Evolutionary conservation across 257 asterid genomes (phyloP).

Genomic region (Nicotiana otophora): DNA sequence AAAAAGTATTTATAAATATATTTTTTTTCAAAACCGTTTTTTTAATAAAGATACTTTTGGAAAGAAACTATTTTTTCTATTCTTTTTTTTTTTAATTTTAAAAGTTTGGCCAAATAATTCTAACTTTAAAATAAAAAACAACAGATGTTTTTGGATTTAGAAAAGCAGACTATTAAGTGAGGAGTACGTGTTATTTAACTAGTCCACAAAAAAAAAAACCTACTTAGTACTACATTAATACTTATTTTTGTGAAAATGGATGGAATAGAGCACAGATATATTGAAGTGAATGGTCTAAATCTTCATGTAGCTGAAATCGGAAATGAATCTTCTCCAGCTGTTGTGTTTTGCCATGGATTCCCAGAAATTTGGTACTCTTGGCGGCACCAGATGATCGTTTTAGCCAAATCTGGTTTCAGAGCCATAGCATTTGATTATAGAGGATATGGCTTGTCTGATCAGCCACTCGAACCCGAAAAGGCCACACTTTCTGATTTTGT

Average conservation of each 20-base stretch:
- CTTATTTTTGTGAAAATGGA: slow-evolving; percentile 11
- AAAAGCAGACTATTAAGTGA: no score
- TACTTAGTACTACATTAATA: no score
- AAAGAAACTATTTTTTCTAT: no score
- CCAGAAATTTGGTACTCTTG: slow-evolving; percentile 49
- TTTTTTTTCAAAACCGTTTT: no score
- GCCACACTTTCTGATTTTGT: slow-evolving; percentile 35
- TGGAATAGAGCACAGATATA: slow-evolving; percentile 31
- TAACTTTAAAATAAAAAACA: no score
- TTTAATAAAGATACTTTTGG: no score
- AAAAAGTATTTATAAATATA: no score
- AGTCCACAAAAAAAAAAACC: no score
- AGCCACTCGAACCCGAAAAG: slow-evolving; percentile 37
- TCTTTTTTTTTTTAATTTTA: no score
- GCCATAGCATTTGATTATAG: slow-evolving; percentile 51
- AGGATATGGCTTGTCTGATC: slow-evolving; percentile 61
- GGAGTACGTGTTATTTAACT: no score
- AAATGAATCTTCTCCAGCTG: slow-evolving; percentile 22
- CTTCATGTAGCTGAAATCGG: slow-evolving; percentile 48
- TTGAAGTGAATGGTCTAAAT: slow-evolving; percentile 29
- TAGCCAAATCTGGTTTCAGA: slow-evolving; percentile 38
- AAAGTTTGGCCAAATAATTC: no score
- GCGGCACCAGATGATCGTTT: slow-evolving; percentile 43
- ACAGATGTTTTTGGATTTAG: no score
- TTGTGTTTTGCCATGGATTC: slow-evolving; percentile 37